phyloP scores from a whole-genome alignment of 140 eudicot species.

The Stevia rebaudiana region DNA sequence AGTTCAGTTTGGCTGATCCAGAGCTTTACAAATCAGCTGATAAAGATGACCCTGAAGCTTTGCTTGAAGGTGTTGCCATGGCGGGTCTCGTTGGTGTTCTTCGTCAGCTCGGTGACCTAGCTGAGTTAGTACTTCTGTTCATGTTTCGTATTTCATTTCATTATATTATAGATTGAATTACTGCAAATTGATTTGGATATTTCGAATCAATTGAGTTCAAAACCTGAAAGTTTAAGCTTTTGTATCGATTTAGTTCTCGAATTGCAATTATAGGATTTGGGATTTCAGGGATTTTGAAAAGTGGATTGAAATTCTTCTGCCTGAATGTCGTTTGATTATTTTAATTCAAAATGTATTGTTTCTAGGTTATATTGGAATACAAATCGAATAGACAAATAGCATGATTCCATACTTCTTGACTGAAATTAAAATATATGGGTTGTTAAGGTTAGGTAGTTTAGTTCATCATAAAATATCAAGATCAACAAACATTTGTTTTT shows the following conservation, averaged over 20 bases:
- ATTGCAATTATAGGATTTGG: slow-evolving; percentile 5
- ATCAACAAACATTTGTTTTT: slow-evolving; percentile 1
- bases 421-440: background rate
- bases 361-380: background rate
- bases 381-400: background rate
- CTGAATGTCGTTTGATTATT: background rate
- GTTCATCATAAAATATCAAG: slow-evolving; percentile 6
- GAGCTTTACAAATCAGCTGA: slow-evolving; percentile 82
- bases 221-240: background rate
- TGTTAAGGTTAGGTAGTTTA: slow-evolving; percentile 13
- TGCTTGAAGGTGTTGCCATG: slow-evolving; percentile 97
- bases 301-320: background rate
- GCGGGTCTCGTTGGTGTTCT: slow-evolving; percentile 97
- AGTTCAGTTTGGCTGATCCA: slow-evolving; percentile 89
- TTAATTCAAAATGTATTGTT: background rate
- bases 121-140: slow-evolving; percentile 52
- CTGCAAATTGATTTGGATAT: slow-evolving; percentile 14
- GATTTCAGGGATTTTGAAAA: background rate
- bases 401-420: background rate
- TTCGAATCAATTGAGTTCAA: background rate
- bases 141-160: slow-evolving; percentile 2
- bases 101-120: slow-evolving; percentile 97
- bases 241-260: background rate
- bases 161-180: slow-evolving; percentile 1
- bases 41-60: slow-evolving; percentile 92